Base-by-base conservation (phyloP, 306 rosid genomes). In the Cucumis cinereus region DNA sequence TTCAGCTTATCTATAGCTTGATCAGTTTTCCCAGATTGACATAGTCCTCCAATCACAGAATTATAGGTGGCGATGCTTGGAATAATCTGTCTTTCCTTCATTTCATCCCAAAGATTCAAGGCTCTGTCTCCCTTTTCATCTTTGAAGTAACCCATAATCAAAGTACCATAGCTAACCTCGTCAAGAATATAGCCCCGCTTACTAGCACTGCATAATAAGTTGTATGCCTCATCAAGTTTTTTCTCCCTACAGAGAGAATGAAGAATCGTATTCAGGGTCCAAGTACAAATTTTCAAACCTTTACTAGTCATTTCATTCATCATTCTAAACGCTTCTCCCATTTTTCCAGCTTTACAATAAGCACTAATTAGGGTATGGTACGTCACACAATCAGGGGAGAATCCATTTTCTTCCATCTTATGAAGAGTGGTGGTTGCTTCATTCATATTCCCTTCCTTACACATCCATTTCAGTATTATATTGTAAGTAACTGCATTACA, bases 141-240 rank as follows among this genome's bases (percentile, higher is more conserved):
- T 83, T 86, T 90, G 81, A 90, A 87, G 90, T 89, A 90, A 66
- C 97, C 98, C 85, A 81, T 83, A 68, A 93, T 90, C 56, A 91
- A 85, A 78, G 92, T 90, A 79, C 97, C 98, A 82, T 90, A 93
- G 35, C 89, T 91, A 57, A 91, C 92, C 84, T 88, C 94, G 62
- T 93, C 88, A 78, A 91, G 80, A 79, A 90, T 81, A 86, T 93
- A 93, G 75, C 98, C 98, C 68, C 90, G 84, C 86, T 80, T 89
- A 74, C 64, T 54, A 2, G 94, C 89, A 71, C 74, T 85, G 64
- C 57, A 67, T 57, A 79, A 71, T 73, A 93, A 83, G 58, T 82
- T 47, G 28, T 88, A 83, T 5, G 98, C 98, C 79, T 87, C 87
- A 13, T 84, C 88, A 28, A 85, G 87, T 88, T 87, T 88, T 82